phyloP scores from a whole-genome alignment of 805 yeast species.

The Barnettozyma populi region DNA sequence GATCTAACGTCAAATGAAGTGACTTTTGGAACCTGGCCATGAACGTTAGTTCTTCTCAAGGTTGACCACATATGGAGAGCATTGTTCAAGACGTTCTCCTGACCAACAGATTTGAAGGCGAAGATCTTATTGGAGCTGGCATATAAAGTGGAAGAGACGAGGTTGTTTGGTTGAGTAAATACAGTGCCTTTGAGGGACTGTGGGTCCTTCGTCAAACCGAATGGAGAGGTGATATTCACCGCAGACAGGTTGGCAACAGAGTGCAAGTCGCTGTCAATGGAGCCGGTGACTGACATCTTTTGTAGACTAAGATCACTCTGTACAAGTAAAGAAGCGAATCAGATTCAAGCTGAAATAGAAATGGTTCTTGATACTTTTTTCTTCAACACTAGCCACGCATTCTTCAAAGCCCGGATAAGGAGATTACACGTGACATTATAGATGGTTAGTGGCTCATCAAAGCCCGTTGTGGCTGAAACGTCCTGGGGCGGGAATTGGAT shows the following conservation, averaged over 20 bases:
- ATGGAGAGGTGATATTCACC: constrained; percentile 44
- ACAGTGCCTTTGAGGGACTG: constrained; percentile 40
- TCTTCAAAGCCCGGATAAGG: constrained; percentile 2
- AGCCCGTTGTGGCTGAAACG: constrained; percentile 4
- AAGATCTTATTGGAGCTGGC: constrained; percentile 48
- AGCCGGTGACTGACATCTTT: constrained; percentile 19
- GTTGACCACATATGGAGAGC: constrained; percentile 56
- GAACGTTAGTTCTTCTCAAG: constrained; percentile 40
- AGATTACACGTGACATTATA: constrained; percentile 7
- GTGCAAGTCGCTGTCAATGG: constrained; percentile 17
- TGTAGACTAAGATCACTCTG: neutral
- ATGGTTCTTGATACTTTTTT: neutral
- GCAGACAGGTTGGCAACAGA: constrained; percentile 29
- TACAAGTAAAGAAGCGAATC: neutral
- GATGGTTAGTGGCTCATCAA: neutral
- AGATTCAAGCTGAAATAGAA: too few species aligned
- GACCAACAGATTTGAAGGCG: constrained; percentile 64
- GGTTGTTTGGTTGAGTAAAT: constrained; percentile 50
- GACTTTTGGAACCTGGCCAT: constrained; percentile 48
- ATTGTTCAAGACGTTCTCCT: constrained; percentile 54
- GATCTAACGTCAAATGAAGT: constrained; percentile 63
- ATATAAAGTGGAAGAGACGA: constrained; percentile 51
- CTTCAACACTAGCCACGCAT: constrained; percentile 2
- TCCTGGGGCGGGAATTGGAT: neutral
- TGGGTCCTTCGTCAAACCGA: constrained; percentile 59